Conservation (phyloP, 805 yeast genomes). For the Candida coleopterorum region DNA sequence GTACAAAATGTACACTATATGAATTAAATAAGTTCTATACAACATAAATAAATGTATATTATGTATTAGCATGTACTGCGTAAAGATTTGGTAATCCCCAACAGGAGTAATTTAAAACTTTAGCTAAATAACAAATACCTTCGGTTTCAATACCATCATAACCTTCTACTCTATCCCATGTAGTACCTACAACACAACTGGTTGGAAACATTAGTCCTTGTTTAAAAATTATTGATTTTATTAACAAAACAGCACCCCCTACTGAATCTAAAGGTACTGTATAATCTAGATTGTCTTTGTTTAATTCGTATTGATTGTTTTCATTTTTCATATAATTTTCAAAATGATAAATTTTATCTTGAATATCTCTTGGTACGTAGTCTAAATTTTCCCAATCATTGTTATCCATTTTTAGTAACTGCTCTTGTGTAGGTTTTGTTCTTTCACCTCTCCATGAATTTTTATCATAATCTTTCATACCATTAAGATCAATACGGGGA, state of each 20-base stretch:
- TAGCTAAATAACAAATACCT: constrained; percentile 47
- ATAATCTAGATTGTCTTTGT: constrained; percentile 10
- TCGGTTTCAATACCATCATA: constrained; percentile 54
- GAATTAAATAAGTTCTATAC: not conserved
- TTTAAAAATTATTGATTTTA: constrained; percentile 37
- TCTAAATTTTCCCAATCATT: constrained; percentile 26
- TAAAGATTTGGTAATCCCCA: constrained; percentile 47
- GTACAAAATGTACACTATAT: constrained; percentile 5
- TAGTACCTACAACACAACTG: constrained; percentile 40
- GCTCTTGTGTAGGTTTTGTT: constrained; percentile 25
- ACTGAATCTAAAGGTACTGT: constrained; percentile 40
- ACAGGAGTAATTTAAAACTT: constrained; percentile 40
- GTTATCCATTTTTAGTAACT: constrained; percentile 21
- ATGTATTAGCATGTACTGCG: constrained; percentile 29
- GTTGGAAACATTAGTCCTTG: constrained; percentile 47
- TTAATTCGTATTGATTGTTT: constrained; percentile 5
- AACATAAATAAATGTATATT: constrained; percentile 1
- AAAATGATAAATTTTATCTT: constrained; percentile 26
- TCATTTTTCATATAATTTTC: constrained; percentile 13
- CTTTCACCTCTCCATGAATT: constrained; percentile 40
- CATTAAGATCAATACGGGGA: constrained; percentile 28
- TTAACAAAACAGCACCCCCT: constrained; percentile 48
- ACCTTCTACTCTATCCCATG: constrained; percentile 45
- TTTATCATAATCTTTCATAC: constrained; percentile 29
- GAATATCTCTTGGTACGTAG: constrained; percentile 30